Evolutionary conservation across 176 grass and related monocot genomes (phyloP).

Genomic region (Triticum urartu): DNA sequence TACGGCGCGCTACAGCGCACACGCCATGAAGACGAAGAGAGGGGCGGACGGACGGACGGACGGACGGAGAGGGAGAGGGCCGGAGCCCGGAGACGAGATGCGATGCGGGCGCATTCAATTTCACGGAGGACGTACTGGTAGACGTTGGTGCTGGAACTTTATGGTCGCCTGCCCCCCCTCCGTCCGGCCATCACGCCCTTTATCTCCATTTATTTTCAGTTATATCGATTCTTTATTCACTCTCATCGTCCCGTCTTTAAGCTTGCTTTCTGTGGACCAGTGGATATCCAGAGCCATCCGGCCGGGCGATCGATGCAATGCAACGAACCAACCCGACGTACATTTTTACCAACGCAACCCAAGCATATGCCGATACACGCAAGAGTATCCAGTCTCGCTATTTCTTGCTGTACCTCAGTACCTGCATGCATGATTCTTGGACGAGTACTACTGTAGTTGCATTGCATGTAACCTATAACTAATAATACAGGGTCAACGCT

Average conservation of each 20-base stretch:
- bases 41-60: no score
- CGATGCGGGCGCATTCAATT: constrained; percentile 23
- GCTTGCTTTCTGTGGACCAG: background rate
- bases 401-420: background rate
- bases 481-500: background rate
- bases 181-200: background rate
- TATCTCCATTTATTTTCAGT: background rate
- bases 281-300: background rate
- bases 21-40: background rate
- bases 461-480: no score
- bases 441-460: no score
- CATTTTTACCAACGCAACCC: no score
- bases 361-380: background rate
- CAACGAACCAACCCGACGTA: background rate
- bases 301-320: background rate
- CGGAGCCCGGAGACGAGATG: background rate
- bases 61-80: background rate
- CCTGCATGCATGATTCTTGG: no score
- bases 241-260: background rate
- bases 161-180: constrained; percentile 5
- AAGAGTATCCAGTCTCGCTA: background rate
- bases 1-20: background rate
- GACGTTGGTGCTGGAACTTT: constrained; percentile 38
- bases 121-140: background rate
- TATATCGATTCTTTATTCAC: constrained; percentile 7